A percentile compares a stretch with the other conserved stretches of the same genome.
phyloP scores from a whole-genome alignment of 73 alveolate species.

The Tetrahymena borealis region DNA sequence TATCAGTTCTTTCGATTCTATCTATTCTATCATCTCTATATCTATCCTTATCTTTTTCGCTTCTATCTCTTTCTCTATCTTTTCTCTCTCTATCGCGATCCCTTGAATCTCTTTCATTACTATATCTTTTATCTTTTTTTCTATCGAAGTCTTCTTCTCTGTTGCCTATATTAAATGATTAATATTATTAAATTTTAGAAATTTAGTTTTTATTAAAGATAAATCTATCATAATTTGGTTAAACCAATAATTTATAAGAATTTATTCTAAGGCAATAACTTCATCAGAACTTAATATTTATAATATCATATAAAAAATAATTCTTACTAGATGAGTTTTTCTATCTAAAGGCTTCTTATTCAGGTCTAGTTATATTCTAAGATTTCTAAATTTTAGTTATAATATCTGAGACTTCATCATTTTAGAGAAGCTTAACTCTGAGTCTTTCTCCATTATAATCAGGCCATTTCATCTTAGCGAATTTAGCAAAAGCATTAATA shows the following conservation, averaged over 20 bases:
- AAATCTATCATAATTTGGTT: not conserved
- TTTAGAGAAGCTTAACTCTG: not conserved
- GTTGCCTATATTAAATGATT: not conserved
- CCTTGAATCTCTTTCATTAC: not conserved
- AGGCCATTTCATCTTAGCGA: not conserved
- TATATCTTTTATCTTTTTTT: not conserved
- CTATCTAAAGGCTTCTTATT: not conserved
- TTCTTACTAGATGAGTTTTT: not conserved
- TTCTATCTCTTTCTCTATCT: not conserved
- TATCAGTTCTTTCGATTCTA: not conserved
- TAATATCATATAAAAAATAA: not conserved
- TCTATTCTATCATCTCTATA: not conserved
- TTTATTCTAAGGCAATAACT: no score
- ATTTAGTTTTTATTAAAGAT: not conserved
- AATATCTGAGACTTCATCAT: not conserved
- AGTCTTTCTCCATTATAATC: not conserved
- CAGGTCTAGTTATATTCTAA: not conserved
- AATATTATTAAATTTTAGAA: no score
- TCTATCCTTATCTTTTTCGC: not conserved
- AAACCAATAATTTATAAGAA: no score
- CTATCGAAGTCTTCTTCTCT: not conserved
- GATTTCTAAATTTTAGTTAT: not conserved
- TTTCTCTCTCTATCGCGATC: not conserved
- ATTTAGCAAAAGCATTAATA: not conserved
- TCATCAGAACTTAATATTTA: no score